Evolutionary conservation across 495 filamentous ascomycete species (phyloP).

Genomic region (Neurospora cerealis): DNA sequence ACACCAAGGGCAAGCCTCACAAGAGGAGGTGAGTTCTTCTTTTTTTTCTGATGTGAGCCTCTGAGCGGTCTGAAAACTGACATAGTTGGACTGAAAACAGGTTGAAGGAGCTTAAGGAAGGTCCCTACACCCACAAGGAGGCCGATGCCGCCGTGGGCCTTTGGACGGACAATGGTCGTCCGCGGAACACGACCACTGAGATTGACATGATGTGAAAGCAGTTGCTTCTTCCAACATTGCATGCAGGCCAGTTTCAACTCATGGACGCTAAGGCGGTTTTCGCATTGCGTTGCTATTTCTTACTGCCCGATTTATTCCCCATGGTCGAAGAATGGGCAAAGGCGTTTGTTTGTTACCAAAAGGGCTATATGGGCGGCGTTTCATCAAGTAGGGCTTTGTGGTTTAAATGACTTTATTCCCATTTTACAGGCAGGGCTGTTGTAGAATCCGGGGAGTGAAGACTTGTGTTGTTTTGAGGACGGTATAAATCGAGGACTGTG

Average conservation of each 20-base stretch:
- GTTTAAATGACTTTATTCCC: not conserved
- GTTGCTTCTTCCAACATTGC: not conserved
- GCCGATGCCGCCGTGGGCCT: conserved; percentile 1
- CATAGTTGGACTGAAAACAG: not conserved
- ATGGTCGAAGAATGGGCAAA: not conserved
- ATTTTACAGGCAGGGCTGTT: not conserved
- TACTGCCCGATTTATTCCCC: not conserved
- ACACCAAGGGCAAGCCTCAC: conserved; percentile 82
- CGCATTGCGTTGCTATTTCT: not conserved
- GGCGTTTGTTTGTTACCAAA: not conserved
- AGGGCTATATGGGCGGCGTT: not conserved
- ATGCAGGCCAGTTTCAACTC: not conserved
- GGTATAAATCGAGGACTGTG: not conserved
- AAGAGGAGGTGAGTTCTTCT: conserved; percentile 61
- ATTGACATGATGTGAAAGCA: not conserved
- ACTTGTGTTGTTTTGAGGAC: not conserved
- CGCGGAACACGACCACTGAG: not conserved
- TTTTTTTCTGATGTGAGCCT: no score
- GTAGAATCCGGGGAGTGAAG: not conserved
- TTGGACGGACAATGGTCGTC: conserved; percentile 2
- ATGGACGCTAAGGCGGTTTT: not conserved
- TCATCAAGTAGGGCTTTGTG: not conserved
- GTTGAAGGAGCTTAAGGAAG: conserved; percentile 2
- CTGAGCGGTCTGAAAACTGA: not conserved
- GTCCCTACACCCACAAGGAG: conserved; percentile 3